A percentile compares a stretch with the other conserved stretches of the same genome.
These are phyloP conservation scores for Nepenthes alata DNA, from an alignment of 179 eudicot species.

Conservation along the genomic window DNA sequence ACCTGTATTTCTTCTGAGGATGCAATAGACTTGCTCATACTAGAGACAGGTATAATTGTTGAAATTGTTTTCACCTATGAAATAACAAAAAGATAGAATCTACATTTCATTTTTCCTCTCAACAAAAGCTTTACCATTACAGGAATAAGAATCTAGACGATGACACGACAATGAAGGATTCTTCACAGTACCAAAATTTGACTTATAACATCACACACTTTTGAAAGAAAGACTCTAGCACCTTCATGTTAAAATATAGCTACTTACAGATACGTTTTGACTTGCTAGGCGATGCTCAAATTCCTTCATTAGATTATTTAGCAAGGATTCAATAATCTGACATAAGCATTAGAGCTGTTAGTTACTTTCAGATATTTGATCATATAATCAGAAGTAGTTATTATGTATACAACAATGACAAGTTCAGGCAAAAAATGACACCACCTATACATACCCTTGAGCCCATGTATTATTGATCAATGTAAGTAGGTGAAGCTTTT, in stretches of 20 bases:
- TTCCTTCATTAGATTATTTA: constrained; percentile 77
- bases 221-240: not conserved
- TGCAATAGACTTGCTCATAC: constrained; percentile 28
- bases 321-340: constrained; percentile 79
- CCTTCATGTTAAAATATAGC: not conserved
- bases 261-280: constrained; percentile 52
- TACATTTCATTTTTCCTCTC: not conserved
- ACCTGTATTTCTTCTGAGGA: constrained; percentile 45
- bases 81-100: not conserved
- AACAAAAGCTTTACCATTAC: not conserved
- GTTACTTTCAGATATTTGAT: not conserved
- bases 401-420: too few species aligned
- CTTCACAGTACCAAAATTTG: too few species aligned
- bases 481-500: not conserved
- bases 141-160: too few species aligned
- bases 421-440: too few species aligned
- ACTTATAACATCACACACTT: too few species aligned
- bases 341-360: constrained; percentile 13
- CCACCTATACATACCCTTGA: too few species aligned
- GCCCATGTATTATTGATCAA: too few species aligned
- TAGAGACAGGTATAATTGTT: constrained; percentile 26
- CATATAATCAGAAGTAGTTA: too few species aligned
- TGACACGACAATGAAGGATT: too few species aligned
- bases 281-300: constrained; percentile 59
- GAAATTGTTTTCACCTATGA: constrained; percentile 39